A percentile compares a stretch with the other conserved stretches of the same genome.
phyloP scores from a whole-genome alignment of 352 stramenopile species.

The Pythium utonaiense region DNA sequence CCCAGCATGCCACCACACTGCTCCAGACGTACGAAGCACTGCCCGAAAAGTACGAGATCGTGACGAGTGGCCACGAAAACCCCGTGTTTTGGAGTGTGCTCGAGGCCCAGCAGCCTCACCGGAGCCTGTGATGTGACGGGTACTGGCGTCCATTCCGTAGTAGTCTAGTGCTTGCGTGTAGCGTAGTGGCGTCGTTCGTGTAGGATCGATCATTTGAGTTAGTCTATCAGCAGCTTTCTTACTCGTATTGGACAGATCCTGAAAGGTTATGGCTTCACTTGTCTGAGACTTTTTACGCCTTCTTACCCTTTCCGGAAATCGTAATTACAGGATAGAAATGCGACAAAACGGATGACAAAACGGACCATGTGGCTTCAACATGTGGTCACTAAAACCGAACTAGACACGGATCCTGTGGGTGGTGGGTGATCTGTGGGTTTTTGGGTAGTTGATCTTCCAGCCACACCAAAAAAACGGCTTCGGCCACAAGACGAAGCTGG shows the following conservation, averaged over 20 bases:
- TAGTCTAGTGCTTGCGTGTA: slow-evolving; percentile 3
- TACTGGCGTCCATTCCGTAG: slow-evolving; percentile 4
- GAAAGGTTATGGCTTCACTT: background rate
- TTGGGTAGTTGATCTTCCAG: slow-evolving; percentile 13
- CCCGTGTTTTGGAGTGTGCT: slow-evolving; percentile 72
- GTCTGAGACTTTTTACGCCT: background rate
- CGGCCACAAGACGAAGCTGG: slow-evolving; percentile 13
- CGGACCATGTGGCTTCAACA: slow-evolving; percentile 11
- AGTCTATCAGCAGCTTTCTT: background rate
- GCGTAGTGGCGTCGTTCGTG: background rate
- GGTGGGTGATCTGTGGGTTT: slow-evolving; percentile 3
- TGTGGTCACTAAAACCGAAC: background rate
- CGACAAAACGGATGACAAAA: background rate
- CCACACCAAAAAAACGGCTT: slow-evolving; percentile 15
- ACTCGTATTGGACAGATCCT: background rate
- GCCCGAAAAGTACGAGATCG: slow-evolving; percentile 65
- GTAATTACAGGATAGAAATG: background rate
- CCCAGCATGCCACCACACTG: slow-evolving; percentile 54
- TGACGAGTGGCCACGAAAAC: slow-evolving; percentile 65
- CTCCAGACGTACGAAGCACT: slow-evolving; percentile 77
- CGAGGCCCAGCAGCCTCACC: slow-evolving; percentile 31
- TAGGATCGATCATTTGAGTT: background rate
- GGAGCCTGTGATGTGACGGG: slow-evolving; percentile 19
- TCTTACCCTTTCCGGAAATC: no score
- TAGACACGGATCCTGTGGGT: background rate